Conservation (phyloP, 805 yeast species). For the Nakazawaea holstii region DNA sequence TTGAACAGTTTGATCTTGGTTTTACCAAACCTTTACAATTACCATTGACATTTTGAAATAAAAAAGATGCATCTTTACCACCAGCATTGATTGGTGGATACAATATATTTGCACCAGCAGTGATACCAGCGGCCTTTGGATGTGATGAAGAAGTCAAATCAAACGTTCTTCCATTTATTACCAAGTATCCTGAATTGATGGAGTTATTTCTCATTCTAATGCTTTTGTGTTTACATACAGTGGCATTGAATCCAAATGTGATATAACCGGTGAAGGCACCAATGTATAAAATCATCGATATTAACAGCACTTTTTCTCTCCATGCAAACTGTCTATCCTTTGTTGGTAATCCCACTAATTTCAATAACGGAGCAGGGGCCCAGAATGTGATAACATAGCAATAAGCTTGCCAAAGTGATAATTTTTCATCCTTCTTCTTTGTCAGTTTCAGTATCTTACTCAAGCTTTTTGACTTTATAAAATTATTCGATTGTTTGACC, state of each 20-base stretch:
- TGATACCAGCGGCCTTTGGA: conserved; percentile 78
- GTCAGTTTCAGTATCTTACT: not conserved
- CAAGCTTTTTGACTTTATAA: conserved; percentile 1
- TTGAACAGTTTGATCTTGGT: conserved; percentile 63
- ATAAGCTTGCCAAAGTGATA: conserved; percentile 67
- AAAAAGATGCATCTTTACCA: conserved; percentile 76
- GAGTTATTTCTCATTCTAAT: conserved; percentile 54
- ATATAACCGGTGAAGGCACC: conserved; percentile 81
- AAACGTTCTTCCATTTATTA: conserved; percentile 80
- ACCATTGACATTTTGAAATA: conserved; percentile 90
- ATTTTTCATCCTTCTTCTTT: not conserved
- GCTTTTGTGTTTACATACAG: conserved; percentile 57
- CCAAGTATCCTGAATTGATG: conserved; percentile 55
- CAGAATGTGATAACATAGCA: conserved; percentile 82
- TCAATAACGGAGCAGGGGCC: conserved; percentile 77
- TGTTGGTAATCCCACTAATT: conserved; percentile 69
- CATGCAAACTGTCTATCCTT: conserved; percentile 89
- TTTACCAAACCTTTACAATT: conserved; percentile 75
- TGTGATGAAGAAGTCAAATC: conserved; percentile 64
- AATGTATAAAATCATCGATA: conserved; percentile 64
- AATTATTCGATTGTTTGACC: conserved; percentile 18
- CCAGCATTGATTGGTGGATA: conserved; percentile 88
- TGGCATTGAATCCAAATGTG: conserved; percentile 84
- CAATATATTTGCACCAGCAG: conserved; percentile 62
- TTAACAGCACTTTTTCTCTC: conserved; percentile 90